Conservation (phyloP, 805 yeast species). For the Kurtzmaniella fragi region DNA sequence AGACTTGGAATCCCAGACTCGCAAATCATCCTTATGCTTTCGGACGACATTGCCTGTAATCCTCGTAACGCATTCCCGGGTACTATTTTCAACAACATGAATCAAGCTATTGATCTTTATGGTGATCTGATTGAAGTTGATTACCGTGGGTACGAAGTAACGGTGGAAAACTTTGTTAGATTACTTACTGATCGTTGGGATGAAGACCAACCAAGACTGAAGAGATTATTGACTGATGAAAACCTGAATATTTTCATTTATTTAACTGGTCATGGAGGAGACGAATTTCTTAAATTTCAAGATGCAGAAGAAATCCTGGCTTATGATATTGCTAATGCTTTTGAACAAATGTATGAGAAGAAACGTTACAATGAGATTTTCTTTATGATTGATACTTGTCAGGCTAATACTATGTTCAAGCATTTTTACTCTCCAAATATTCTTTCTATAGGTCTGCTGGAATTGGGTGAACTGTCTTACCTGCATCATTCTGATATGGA, state of each 20-base stretch:
- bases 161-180: constrained; percentile 94
- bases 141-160: constrained; percentile 95
- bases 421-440: constrained; percentile 89
- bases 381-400: constrained; percentile 98
- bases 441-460: constrained; percentile 88
- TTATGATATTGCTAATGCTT: constrained; percentile 94
- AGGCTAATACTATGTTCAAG: constrained; percentile 97
- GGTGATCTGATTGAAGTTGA: constrained; percentile 96
- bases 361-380: constrained; percentile 91
- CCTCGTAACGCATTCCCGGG: constrained; percentile 96
- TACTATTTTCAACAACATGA: constrained; percentile 89
- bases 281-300: constrained; percentile 93
- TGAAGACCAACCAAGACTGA: constrained; percentile 87
- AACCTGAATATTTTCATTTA: constrained; percentile 90
- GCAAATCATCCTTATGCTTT: constrained; percentile 90
- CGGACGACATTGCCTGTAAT: constrained; percentile 97
- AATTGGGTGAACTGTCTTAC: constrained; percentile 81
- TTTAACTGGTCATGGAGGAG: constrained; percentile 98
- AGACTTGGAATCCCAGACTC: constrained; percentile 97
- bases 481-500: constrained; percentile 95
- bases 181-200: constrained; percentile 94
- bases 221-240: constrained; percentile 87
- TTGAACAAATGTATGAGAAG: constrained; percentile 95
- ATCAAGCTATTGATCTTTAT: constrained; percentile 85
- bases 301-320: constrained; percentile 97